Evolutionary conservation across 2,329 filamentous ascomycete genomes (phyloP).

Genomic region (Talaromyces sp.): DNA sequence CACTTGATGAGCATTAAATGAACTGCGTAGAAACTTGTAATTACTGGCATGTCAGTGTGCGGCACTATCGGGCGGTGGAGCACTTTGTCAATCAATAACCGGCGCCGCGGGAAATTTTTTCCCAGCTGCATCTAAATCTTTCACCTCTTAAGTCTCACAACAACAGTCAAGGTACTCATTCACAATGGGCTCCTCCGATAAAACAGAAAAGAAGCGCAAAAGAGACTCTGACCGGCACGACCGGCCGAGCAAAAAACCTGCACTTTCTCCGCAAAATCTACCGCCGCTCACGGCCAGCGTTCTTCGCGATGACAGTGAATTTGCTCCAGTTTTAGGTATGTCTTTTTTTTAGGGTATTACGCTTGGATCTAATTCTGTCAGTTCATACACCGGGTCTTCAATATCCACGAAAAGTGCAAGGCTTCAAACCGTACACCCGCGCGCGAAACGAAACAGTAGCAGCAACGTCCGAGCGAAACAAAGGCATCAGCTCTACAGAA

Average conservation of each 20-base stretch:
- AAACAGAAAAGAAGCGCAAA: conserved; percentile 48
- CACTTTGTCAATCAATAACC: background rate
- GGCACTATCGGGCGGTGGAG: background rate
- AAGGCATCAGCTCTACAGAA: conserved; percentile 39
- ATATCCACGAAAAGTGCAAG: conserved; percentile 24
- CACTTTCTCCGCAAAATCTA: conserved; percentile 30
- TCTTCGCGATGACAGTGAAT: conserved; percentile 42
- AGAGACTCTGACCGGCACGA: conserved; percentile 39
- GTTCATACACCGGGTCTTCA: conserved; percentile 31
- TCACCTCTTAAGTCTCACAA: background rate
- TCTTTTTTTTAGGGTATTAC: background rate
- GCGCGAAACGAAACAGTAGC: conserved; percentile 41
- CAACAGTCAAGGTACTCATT: background rate
- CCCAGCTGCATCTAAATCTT: background rate
- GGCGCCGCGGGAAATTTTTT: background rate
- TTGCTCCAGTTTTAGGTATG: conserved; percentile 48
- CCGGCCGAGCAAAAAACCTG: conserved; percentile 45
- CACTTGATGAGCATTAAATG: background rate
- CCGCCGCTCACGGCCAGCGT: conserved; percentile 41
- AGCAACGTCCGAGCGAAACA: conserved; percentile 24
- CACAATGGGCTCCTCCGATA: conserved; percentile 10
- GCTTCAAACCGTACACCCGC: conserved; percentile 40
- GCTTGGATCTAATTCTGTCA: conserved; percentile 8
- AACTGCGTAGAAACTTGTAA: background rate
- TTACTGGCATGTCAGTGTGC: background rate